phyloP scores from a whole-genome alignment of 257 asterid species.

The Rubia yunnanensis region DNA sequence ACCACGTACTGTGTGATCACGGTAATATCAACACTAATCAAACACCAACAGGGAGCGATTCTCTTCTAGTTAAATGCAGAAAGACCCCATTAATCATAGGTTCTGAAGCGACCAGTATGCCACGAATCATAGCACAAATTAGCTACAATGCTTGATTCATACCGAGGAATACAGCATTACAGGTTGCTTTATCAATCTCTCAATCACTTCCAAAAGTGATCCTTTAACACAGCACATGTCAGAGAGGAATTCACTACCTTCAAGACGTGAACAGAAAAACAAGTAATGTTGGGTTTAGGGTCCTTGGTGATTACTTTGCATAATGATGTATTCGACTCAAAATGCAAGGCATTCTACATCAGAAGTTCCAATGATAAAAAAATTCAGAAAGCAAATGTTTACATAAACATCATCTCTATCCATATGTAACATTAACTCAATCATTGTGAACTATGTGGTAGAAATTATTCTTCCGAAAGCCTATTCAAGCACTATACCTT shows the following conservation, averaged over 20 bases:
- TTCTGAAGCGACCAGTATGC: not conserved
- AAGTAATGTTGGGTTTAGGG: constrained; percentile 9
- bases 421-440: not conserved
- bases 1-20: not conserved
- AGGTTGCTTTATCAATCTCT: constrained; percentile 55
- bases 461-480: too few species aligned
- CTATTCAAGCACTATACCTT: too few species aligned
- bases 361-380: too few species aligned
- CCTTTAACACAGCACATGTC: constrained; percentile 89
- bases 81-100: too few species aligned
- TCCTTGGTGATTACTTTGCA: constrained; percentile 91
- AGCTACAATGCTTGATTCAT: not conserved
- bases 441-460: not conserved
- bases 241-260: constrained; percentile 2
- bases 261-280: not conserved
- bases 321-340: constrained; percentile 73
- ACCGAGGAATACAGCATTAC: constrained; percentile 57
- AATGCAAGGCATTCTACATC: constrained; percentile 77
- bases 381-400: too few species aligned
- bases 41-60: not conserved
- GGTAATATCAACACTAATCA: not conserved
- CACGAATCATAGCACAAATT: not conserved
- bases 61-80: not conserved
- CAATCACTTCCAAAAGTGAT: constrained; percentile 79
- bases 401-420: too few species aligned